phyloP scores from a whole-genome alignment of 805 yeast genomes.

The Starmerella vitae region DNA sequence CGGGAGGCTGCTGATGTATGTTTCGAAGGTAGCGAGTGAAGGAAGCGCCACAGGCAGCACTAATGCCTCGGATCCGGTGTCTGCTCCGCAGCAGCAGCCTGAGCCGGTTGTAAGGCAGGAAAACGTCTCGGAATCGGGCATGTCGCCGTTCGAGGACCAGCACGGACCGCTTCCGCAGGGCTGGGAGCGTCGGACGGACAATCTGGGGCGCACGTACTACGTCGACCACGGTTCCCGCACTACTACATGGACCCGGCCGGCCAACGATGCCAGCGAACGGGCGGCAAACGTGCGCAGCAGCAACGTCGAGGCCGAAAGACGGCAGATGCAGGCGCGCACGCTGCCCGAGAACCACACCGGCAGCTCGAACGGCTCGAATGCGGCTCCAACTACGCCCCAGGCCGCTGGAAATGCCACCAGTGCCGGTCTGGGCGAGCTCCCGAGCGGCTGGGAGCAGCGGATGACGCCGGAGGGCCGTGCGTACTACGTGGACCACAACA shows the following conservation, averaged over 20 bases:
- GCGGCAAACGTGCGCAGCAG: slow-evolving; percentile 46
- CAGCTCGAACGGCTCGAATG: slow-evolving; percentile 26
- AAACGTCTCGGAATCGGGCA: slow-evolving; percentile 1
- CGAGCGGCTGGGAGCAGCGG: slow-evolving; percentile 98
- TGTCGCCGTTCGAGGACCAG: slow-evolving; percentile 90
- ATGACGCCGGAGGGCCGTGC: slow-evolving; percentile 97
- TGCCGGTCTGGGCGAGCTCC: slow-evolving; percentile 90
- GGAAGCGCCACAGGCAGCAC: slow-evolving; percentile 2
- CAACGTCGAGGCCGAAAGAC: slow-evolving; percentile 73
- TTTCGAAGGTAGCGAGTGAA: slow-evolving; percentile 3
- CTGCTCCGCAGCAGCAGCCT: slow-evolving; percentile 14
- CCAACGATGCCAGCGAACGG: slow-evolving; percentile 58
- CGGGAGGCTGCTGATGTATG: slow-evolving; percentile 47
- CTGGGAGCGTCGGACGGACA: slow-evolving; percentile 97
- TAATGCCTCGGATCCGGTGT: slow-evolving; percentile 19
- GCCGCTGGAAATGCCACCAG: slow-evolving; percentile 62
- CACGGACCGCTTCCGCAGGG: slow-evolving; percentile 94
- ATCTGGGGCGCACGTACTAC: slow-evolving; percentile 92
- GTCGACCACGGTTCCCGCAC: slow-evolving; percentile 97
- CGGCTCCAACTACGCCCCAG: not conserved
- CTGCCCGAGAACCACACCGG: slow-evolving; percentile 52
- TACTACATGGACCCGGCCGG: slow-evolving; percentile 98
- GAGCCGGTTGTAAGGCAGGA: slow-evolving; percentile 9
- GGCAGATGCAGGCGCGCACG: slow-evolving; percentile 81
- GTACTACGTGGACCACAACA: slow-evolving; percentile 95